A percentile compares a stretch with the other conserved stretches of the same genome.
phyloP scores from a whole-genome alignment of 2,329 filamentous ascomycete genomes.

The Boeremia exigua region DNA sequence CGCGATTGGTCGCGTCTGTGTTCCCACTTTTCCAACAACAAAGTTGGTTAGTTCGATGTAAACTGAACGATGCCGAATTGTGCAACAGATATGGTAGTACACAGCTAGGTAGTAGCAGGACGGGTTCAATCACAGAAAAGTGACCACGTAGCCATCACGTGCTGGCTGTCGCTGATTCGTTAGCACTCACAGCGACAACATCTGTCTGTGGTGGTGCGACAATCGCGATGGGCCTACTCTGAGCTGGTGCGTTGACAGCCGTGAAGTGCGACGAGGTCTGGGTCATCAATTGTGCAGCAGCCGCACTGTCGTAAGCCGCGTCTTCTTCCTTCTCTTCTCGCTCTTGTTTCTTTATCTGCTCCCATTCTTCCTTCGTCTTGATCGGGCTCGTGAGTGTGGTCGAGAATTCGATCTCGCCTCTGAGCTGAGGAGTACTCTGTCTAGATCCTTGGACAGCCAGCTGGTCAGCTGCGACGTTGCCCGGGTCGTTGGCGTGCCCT shows the following conservation, averaged over 20 bases:
- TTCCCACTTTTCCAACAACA: no score
- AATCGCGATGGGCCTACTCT: not conserved
- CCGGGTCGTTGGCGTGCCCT: slow-evolving; percentile 74
- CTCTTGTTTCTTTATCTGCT: slow-evolving; percentile 11
- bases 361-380: slow-evolving; percentile 12
- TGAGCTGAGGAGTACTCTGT: slow-evolving; percentile 22
- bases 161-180: no score
- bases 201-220: not conserved
- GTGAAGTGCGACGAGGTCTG: slow-evolving; percentile 10
- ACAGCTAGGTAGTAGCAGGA: no score
- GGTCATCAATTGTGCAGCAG: slow-evolving; percentile 6
- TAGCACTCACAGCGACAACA: no score
- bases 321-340: slow-evolving; percentile 11
- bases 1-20: no score
- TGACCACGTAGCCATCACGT: no score
- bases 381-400: slow-evolving; percentile 18
- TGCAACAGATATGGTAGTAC: no score
- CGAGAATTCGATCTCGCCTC: slow-evolving; percentile 16
- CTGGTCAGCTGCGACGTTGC: slow-evolving; percentile 80
- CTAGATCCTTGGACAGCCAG: slow-evolving; percentile 29
- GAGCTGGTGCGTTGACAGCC: not conserved
- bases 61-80: no score
- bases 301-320: slow-evolving; percentile 2
- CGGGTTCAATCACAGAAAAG: no score
- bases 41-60: no score